Percentiles rank a stretch among this genome's conserved stretches.
phyloP scores from a whole-genome alignment of 768 basidiomycete species.

The Lyophyllum atratum region DNA sequence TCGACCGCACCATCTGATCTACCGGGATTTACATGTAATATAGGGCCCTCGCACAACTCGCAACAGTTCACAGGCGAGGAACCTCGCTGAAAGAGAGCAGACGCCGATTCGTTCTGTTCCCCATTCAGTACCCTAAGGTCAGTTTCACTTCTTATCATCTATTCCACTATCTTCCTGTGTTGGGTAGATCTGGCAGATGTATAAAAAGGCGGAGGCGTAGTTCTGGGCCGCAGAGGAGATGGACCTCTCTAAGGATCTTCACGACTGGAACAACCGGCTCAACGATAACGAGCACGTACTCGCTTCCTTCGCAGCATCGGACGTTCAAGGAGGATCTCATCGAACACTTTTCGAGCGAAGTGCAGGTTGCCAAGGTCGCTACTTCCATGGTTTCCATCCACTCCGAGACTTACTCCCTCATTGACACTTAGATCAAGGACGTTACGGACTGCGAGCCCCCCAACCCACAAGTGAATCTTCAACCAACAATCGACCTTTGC shows the following conservation, averaged over 20 bases:
- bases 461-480: slow-evolving; percentile 92
- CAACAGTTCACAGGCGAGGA: slow-evolving; percentile 80
- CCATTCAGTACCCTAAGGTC: slow-evolving; percentile 92
- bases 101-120: slow-evolving; percentile 89
- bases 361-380: slow-evolving; percentile 90
- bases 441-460: slow-evolving; percentile 72
- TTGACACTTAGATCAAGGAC: slow-evolving; percentile 94
- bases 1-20: too few species aligned
- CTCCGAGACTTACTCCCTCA: slow-evolving; percentile 95
- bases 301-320: slow-evolving; percentile 95
- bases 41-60: too few species aligned
- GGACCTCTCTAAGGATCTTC: slow-evolving; percentile 83
- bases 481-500: slow-evolving; percentile 81
- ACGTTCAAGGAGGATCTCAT: slow-evolving; percentile 96
- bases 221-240: slow-evolving; percentile 96
- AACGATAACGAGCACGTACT: slow-evolving; percentile 89
- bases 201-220: slow-evolving; percentile 92
- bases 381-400: slow-evolving; percentile 98
- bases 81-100: slow-evolving; percentile 73
- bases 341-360: slow-evolving; percentile 92
- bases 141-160: background rate
- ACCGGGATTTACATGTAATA: too few species aligned
- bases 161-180: background rate
- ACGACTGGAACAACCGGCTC: slow-evolving; percentile 84
- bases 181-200: slow-evolving; percentile 89